These are phyloP conservation scores for Pythium coloratum DNA, from an alignment of 352 stramenopile species.

Conservation along the genomic window DNA sequence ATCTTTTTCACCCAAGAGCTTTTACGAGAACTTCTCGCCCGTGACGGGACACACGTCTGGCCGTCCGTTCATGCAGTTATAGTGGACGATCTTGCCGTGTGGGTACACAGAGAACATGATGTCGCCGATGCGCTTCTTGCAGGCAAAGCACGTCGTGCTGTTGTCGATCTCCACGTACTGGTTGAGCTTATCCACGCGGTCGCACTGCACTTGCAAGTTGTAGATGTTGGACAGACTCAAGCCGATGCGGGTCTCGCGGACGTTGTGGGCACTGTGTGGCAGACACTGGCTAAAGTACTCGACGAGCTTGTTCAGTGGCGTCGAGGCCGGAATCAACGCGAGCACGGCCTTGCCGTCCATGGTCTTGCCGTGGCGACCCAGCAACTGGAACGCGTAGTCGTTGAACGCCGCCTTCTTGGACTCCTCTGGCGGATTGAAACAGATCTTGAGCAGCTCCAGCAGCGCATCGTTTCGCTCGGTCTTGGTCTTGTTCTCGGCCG, in stretches of 20 bases:
- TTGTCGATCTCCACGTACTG: conserved; percentile 83
- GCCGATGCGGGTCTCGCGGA: conserved; percentile 75
- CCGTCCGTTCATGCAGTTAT: conserved; percentile 87
- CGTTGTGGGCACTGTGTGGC: conserved; percentile 79
- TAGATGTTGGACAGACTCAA: conserved; percentile 88
- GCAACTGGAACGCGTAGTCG: conserved; percentile 79
- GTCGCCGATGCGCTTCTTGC: conserved; percentile 86
- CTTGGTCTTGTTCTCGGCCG: conserved; percentile 42
- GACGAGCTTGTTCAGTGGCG: conserved; percentile 77
- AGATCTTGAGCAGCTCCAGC: conserved; percentile 77
- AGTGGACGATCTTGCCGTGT: conserved; percentile 85
- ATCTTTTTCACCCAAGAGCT: neutral
- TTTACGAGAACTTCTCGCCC: conserved; percentile 75
- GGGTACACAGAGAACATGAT: conserved; percentile 89
- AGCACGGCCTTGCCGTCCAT: conserved; percentile 73
- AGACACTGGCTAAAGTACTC: conserved; percentile 85
- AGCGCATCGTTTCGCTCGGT: conserved; percentile 72
- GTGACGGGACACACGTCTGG: conserved; percentile 82
- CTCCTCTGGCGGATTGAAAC: conserved; percentile 75
- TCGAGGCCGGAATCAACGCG: conserved; percentile 62
- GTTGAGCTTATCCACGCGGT: conserved; percentile 75
- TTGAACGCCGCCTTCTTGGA: conserved; percentile 79
- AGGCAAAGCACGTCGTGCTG: conserved; percentile 75
- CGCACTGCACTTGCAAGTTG: conserved; percentile 88
- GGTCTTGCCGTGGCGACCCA: conserved; percentile 73